These are phyloP conservation scores for Chrysosporium queenslandicum DNA, from an alignment of 2,329 filamentous ascomycete genomes.

Conservation along the genomic window DNA sequence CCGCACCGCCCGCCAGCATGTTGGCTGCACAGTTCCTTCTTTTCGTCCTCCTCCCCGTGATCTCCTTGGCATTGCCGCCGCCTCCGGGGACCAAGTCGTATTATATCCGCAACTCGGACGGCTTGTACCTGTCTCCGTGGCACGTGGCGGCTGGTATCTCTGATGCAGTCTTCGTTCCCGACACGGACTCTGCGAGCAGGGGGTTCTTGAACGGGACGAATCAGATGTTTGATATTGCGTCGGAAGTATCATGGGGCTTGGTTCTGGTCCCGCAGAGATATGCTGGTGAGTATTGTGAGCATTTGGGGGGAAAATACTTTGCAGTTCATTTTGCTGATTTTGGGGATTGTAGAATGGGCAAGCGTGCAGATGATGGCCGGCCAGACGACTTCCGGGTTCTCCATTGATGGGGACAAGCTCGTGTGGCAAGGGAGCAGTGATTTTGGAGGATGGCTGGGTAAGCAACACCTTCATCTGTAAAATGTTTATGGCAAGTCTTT, in stretches of 20 bases:
- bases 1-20: neutral
- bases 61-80: conserved; percentile 22
- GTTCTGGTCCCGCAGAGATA: conserved; percentile 24
- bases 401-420: conserved; percentile 17
- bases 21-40: conserved; percentile 4
- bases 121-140: conserved; percentile 31
- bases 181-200: conserved; percentile 20
- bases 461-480: conserved; percentile 15
- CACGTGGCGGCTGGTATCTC: conserved; percentile 35
- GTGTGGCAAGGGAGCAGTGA: conserved; percentile 25
- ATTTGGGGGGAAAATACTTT: too few species aligned
- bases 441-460: conserved; percentile 34
- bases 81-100: conserved; percentile 16
- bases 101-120: conserved; percentile 31
- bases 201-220: conserved; percentile 29
- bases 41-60: conserved; percentile 16
- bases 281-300: conserved; percentile 25
- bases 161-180: conserved; percentile 29
- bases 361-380: conserved; percentile 29
- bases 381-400: conserved; percentile 26
- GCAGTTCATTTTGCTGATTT: neutral
- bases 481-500: neutral
- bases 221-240: conserved; percentile 25
- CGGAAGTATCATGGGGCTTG: conserved; percentile 28
- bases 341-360: conserved; percentile 26